Evolutionary conservation across 1,284 basidiomycete genomes (phyloP).

Genomic region (Puccinia coronata): DNA sequence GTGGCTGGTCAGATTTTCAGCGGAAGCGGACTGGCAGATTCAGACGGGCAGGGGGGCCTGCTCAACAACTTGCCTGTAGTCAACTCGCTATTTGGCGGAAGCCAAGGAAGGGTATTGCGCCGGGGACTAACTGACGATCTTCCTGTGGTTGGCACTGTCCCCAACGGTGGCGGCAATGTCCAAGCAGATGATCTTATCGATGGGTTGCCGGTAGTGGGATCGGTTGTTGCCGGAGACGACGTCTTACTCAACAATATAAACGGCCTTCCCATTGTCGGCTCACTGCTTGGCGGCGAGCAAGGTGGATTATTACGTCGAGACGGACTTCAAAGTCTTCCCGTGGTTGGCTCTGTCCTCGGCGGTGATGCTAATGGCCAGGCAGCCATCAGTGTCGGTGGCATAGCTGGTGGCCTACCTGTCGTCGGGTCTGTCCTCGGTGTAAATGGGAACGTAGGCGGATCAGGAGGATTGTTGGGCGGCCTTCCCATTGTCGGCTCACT

Average conservation of each 20-base stretch:
- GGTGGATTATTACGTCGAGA: too few relatives aligned
- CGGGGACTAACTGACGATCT: neutral
- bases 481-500: neutral
- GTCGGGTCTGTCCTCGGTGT: neutral
- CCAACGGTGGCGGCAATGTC: neutral
- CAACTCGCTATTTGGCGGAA: neutral
- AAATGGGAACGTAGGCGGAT: neutral
- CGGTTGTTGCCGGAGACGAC: neutral
- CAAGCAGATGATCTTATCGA: neutral
- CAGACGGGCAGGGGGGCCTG: neutral
- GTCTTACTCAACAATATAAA: neutral
- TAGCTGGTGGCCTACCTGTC: neutral
- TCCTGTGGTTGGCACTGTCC: neutral
- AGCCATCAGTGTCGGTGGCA: neutral
- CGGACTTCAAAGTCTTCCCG: neutral
- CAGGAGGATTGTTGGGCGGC: neutral
- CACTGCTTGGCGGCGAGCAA: too few relatives aligned
- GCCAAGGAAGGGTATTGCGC: neutral
- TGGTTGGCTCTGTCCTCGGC: neutral
- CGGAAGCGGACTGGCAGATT: neutral
- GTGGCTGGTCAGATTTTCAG: conserved; percentile 3
- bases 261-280: neutral
- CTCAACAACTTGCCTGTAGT: neutral
- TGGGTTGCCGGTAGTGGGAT: too few relatives aligned
- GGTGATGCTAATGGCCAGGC: neutral